Evolutionary conservation across 106 monocot genomes (phyloP).

Genomic region (Phalaenopsis equestris): DNA sequence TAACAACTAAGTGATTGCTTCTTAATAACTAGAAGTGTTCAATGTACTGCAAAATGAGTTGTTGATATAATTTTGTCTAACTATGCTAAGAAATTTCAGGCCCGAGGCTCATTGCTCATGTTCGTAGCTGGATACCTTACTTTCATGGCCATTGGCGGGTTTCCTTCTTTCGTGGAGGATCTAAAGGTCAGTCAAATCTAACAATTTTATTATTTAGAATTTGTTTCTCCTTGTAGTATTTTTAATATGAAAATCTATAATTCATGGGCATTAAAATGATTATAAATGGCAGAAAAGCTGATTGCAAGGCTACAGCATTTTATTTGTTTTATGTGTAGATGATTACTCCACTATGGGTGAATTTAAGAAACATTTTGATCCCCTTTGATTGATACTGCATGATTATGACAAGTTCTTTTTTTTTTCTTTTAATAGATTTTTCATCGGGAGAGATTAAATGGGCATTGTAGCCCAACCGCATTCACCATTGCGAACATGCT

Average conservation of each 20-base stretch:
- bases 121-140: conserved; percentile 6
- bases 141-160: conserved; percentile 22
- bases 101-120: conserved; percentile 4
- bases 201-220: neutral
- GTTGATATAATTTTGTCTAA: neutral
- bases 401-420: neutral
- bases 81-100: conserved; percentile 4
- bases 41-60: conserved; percentile 2
- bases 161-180: conserved; percentile 21
- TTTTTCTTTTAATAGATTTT: neutral
- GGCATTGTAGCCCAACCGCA: conserved; percentile 53
- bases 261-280: too few relatives aligned
- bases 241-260: neutral
- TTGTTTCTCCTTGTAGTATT: neutral
- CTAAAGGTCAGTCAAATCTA: conserved; percentile 7
- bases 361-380: too few relatives aligned
- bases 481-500: conserved; percentile 51
- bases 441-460: conserved; percentile 46
- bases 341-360: too few relatives aligned
- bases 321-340: too few relatives aligned
- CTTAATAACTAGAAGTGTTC: neutral
- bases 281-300: too few relatives aligned
- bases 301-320: too few relatives aligned
- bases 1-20: neutral
- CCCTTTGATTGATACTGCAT: too few relatives aligned